Conservation (phyloP, 2,329 filamentous ascomycete species). For the Apiospora sp. region DNA sequence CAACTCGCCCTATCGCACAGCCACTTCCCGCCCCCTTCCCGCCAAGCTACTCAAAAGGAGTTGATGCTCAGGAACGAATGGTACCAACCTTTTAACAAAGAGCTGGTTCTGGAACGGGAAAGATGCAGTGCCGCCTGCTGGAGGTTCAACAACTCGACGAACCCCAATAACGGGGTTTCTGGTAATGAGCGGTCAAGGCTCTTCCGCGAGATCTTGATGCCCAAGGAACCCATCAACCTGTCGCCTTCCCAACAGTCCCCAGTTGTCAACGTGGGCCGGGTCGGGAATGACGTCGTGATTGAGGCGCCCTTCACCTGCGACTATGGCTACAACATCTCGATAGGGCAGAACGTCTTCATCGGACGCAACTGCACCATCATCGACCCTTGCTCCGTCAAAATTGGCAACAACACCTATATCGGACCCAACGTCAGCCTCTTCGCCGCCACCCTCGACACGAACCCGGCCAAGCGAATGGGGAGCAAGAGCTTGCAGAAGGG, state of each 20-base stretch:
- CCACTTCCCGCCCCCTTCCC: constrained; percentile 50
- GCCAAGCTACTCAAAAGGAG: constrained; percentile 76
- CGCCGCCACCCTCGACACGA: constrained; percentile 75
- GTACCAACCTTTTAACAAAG: constrained; percentile 82
- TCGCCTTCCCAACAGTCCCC: constrained; percentile 63
- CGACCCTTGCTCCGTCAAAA: constrained; percentile 83
- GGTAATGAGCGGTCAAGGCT: constrained; percentile 72
- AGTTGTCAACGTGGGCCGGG: constrained; percentile 63
- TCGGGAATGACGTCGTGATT: constrained; percentile 80
- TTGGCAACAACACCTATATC: constrained; percentile 80
- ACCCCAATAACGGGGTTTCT: constrained; percentile 76
- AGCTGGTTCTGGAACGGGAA: constrained; percentile 84
- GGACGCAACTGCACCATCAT: constrained; percentile 85
- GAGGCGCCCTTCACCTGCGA: constrained; percentile 92
- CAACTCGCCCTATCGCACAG: constrained; percentile 65
- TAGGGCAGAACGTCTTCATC: constrained; percentile 86
- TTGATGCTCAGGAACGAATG: constrained; percentile 84
- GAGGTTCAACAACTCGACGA: constrained; percentile 85
- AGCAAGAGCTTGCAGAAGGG: constrained; percentile 76
- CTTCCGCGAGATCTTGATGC: constrained; percentile 76
- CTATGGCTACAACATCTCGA: constrained; percentile 92
- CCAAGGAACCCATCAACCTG: constrained; percentile 62
- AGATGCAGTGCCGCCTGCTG: constrained; percentile 82
- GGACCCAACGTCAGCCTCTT: constrained; percentile 89
- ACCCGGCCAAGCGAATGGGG: constrained; percentile 77